Percentiles rank a stretch among this genome's conserved stretches.
phyloP scores from a whole-genome alignment of 2,329 filamentous ascomycete species.

The Fusarium haematococcum region DNA sequence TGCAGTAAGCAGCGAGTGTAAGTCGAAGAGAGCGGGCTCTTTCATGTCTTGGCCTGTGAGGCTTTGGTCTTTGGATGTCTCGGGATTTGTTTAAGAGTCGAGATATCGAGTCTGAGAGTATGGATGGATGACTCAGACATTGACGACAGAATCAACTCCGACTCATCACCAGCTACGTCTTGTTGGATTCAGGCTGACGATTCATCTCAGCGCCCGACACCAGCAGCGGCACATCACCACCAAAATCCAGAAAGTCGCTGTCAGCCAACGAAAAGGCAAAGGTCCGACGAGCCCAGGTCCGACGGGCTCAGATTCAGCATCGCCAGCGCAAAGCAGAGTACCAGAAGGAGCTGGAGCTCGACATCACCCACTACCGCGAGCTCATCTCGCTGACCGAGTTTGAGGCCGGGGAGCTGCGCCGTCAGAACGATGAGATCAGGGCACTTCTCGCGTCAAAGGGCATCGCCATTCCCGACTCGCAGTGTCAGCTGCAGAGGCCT shows the following conservation, averaged over 20 bases:
- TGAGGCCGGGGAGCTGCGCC: constrained; percentile 52
- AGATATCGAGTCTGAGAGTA: background rate
- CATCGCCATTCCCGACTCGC: constrained; percentile 25
- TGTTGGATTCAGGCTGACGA: constrained; percentile 13
- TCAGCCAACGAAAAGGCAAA: constrained; percentile 56
- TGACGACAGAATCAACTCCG: background rate
- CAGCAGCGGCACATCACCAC: constrained; percentile 20
- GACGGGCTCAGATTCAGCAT: constrained; percentile 66
- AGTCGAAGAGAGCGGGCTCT: constrained; percentile 18
- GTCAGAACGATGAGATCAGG: constrained; percentile 59
- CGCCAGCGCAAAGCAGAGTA: constrained; percentile 68
- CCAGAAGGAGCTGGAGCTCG: constrained; percentile 64
- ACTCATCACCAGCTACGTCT: background rate
- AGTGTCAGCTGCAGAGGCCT: constrained; percentile 11
- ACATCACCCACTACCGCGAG: constrained; percentile 60
- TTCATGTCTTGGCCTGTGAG: background rate
- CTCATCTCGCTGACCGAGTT: constrained; percentile 57
- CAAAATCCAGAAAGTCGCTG: constrained; percentile 35
- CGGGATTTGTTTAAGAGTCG: background rate
- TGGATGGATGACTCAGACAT: background rate
- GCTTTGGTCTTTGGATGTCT: background rate
- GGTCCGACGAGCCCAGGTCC: constrained; percentile 63
- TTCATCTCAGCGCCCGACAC: constrained; percentile 26
- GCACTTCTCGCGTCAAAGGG: constrained; percentile 47
- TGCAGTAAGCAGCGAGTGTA: constrained; percentile 41